A percentile compares a stretch with the other conserved stretches of the same genome.
Evolutionary conservation across 2,329 filamentous ascomycete species (phyloP).

Genomic region (Fusarium nanum): DNA sequence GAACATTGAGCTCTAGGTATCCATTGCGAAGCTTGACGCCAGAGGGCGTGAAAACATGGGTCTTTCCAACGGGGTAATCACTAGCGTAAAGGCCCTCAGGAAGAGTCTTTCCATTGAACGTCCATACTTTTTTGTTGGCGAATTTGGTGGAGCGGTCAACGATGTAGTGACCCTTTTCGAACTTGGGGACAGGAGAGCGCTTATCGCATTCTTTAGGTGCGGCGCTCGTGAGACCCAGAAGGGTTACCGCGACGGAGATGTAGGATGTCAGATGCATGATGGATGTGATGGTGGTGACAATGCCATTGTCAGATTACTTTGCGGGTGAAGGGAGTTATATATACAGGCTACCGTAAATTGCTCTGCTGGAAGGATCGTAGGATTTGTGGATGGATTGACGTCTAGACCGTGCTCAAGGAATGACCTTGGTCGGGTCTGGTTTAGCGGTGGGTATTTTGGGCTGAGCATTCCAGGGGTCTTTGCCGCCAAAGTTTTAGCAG

Average conservation of each 20-base stretch:
- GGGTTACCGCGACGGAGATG: slow-evolving; percentile 22
- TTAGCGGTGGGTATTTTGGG: slow-evolving; percentile 8
- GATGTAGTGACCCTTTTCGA: slow-evolving; percentile 41
- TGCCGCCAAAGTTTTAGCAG: not conserved
- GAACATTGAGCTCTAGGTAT: slow-evolving; percentile 47
- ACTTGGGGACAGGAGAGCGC: slow-evolving; percentile 33
- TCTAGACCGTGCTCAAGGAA: slow-evolving; percentile 31
- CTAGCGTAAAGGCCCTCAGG: slow-evolving; percentile 42
- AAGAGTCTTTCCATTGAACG: slow-evolving; percentile 39
- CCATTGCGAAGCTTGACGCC: slow-evolving; percentile 43
- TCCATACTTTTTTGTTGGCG: slow-evolving; percentile 41
- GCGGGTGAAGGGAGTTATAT: not conserved
- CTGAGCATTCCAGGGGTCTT: slow-evolving; percentile 24
- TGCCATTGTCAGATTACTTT: not conserved
- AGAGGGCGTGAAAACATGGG: slow-evolving; percentile 16
- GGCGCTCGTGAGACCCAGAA: slow-evolving; percentile 28
- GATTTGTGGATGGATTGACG: slow-evolving; percentile 8
- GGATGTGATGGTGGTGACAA: not conserved
- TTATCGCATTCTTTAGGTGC: slow-evolving; percentile 17
- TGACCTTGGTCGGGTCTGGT: slow-evolving; percentile 14
- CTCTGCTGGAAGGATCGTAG: not conserved
- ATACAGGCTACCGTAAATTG: not conserved
- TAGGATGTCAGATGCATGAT: slow-evolving; percentile 37
- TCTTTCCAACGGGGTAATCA: slow-evolving; percentile 32
- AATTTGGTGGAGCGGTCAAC: slow-evolving; percentile 35